Evolutionary conservation across 169 alveolate genomes (phyloP).

Genomic region (Neospora caninum): DNA sequence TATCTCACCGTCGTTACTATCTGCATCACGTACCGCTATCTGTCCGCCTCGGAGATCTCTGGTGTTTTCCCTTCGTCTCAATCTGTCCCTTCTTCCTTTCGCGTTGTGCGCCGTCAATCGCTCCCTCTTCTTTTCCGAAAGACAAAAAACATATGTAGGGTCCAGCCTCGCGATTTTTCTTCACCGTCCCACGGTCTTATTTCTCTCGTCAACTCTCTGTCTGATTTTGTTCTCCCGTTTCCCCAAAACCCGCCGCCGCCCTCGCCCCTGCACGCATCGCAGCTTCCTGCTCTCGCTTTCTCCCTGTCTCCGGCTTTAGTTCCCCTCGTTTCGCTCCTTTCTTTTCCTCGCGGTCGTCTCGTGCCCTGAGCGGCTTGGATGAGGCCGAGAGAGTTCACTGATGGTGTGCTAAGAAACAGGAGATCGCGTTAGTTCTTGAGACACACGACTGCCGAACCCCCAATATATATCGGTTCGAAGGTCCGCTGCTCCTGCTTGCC

Average conservation of each 20-base stretch:
- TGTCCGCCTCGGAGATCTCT: background rate
- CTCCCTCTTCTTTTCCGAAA: background rate
- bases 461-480: no score
- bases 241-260: background rate
- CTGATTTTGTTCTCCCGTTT: background rate
- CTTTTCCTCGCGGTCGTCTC: no score
- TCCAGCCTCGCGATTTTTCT: no score
- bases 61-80: background rate
- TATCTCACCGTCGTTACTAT: background rate
- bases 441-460: no score
- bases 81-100: background rate
- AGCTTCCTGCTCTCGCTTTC: background rate
- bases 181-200: background rate
- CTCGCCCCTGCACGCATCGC: background rate
- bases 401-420: no score
- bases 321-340: background rate
- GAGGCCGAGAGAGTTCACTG: no score
- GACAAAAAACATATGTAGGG: background rate
- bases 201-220: background rate
- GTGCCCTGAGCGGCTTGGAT: no score
- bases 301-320: background rate
- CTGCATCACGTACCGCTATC: background rate
- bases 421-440: no score
- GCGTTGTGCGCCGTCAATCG: background rate
- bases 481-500: no score